Evolutionary conservation across 129 eudicot species (phyloP), one percentile per base, ranked within the genome.

Genomic region (Artemisia tridentata): DNA sequence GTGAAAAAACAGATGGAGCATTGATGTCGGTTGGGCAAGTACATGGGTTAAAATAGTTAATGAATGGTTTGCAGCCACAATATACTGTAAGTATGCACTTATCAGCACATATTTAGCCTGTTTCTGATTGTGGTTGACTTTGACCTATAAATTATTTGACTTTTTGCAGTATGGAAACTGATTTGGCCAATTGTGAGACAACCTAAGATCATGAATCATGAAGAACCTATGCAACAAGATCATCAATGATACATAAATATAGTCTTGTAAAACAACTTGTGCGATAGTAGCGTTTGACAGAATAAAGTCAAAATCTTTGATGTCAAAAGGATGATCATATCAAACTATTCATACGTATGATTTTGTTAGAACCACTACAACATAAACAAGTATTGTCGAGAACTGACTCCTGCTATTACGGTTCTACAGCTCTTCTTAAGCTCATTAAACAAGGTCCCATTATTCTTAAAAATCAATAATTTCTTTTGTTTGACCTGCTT

Each of bases 11-110:
- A 95, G 97, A 83, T 95, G 97, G 97, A 90, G 95, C 85, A 90
- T 95, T 7, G 97, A 95, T 57, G 97, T 95, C 27, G 99, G 99
- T 4, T 95, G 99, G 99, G 88, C 97, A 61, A 95, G 99, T 73
- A 95, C 97, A 25, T 95, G 99, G 99, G 96, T 95, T 74, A 95
- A 86, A 82, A 86, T 95, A 31, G 88, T 95, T 27, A 90, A 95
- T 31, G 99, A 87, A 79, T 95, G 99, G 99, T 86, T 95, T 71
- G 99, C 99, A 72, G 99, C 99, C 46, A 82, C 95, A 56, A 71
- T 95, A 82, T 95, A 95, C 34, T 46, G 99, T 95, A 74, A 86
- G 97, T 21, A 58, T 63, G 48, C 7, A 54, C 31, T 51, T 52
- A 34, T 48, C 17, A 11, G 18, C 27, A 1, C 34, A 56, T 71